Evolutionary conservation across 2,329 filamentous ascomycete species (phyloP), one percentile per base, ranked within the genome.

Genomic region (Fusarium keratoplasticum): DNA sequence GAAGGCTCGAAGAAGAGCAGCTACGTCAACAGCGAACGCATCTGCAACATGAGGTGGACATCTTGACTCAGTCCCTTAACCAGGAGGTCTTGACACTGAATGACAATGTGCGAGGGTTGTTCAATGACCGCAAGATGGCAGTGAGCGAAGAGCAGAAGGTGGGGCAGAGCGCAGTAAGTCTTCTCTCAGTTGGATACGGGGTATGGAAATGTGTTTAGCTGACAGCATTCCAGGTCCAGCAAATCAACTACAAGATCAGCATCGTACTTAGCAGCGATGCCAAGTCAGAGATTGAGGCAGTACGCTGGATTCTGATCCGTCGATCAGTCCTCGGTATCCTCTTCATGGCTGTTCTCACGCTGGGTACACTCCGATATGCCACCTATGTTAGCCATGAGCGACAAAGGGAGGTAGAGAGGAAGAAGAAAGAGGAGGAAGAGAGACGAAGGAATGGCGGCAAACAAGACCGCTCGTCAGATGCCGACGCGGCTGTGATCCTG

Each of bases 211-310:
- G 33, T 16, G 25, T 6, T 38, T 13, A 42, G 25, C 71, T 79
- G 36, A 79, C 62, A 62, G 31, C 20, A 10, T 8, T 16, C 5
- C 78, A 94, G 88, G 95, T 98, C 72, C 95, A 98, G 87, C 93
- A 98, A 85, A 89, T 98, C 76, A 97, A 96, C 83, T 98, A 98
- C 84, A 96, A 97, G 82, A 98, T 99, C 82, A 97, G 94, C 25
- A 95, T 98, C 35, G 89, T 90, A 44, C 88, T 99, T 50, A 97
- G 95, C 81, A 96, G 94, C 71, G 96, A 98, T 82, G 91, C 93
- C 57, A 95, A 96, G 81, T 96, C 94, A 6, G 94, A 98, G 77
- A 95, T 98, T 58, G 96, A 99, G 82, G 93, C 92, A 2, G 86
- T 99, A 58, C 89, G 96, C 69, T 98, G 96, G 96, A 91, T 98